These are phyloP conservation scores for Luzula sylvatica DNA, from an alignment of 176 grass and related monocot genomes.

Conservation along the genomic window DNA sequence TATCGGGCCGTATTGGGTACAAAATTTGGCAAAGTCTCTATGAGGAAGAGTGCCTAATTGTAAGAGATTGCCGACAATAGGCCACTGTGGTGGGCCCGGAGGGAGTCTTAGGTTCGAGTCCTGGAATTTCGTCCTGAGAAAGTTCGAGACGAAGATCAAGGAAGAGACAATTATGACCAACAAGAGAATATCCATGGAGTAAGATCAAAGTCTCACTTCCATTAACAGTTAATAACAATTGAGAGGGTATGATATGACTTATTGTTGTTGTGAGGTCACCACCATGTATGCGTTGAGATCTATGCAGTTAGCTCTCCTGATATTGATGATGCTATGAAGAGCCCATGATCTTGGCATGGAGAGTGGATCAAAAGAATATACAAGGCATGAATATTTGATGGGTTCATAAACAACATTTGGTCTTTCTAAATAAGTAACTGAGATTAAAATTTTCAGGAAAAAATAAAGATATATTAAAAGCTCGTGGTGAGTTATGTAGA, in stretches of 20 bases:
- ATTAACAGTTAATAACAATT: constrained; percentile 20
- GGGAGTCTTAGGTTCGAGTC: constrained; percentile 41
- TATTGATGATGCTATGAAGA: constrained; percentile 31
- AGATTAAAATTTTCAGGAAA: not conserved
- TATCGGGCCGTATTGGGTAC: constrained; percentile 51
- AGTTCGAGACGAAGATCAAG: constrained; percentile 27
- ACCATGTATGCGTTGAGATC: constrained; percentile 63
- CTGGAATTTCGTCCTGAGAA: constrained; percentile 30
- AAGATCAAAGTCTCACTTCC: constrained; percentile 19
- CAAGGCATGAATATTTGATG: too few species aligned
- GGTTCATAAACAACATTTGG: too few species aligned
- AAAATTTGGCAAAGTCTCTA: constrained; percentile 76
- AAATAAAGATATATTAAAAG: not conserved
- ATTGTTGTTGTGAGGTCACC: constrained; percentile 43
- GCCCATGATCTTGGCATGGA: constrained; percentile 70
- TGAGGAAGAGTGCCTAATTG: constrained; percentile 71
- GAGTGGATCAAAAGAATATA: not conserved
- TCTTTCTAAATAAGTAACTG: too few species aligned
- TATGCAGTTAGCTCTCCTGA: constrained; percentile 40
- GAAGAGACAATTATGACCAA: constrained; percentile 41
- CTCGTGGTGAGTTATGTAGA: too few species aligned
- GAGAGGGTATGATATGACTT: too few species aligned
- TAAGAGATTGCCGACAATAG: constrained; percentile 70
- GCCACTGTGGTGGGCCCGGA: constrained; percentile 69
- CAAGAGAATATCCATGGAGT: constrained; percentile 29